A percentile compares a stretch with the other conserved stretches of the same genome.
Evolutionary conservation across 257 asterid genomes (phyloP).

Genomic region (Jacaranda mimosifolia): DNA sequence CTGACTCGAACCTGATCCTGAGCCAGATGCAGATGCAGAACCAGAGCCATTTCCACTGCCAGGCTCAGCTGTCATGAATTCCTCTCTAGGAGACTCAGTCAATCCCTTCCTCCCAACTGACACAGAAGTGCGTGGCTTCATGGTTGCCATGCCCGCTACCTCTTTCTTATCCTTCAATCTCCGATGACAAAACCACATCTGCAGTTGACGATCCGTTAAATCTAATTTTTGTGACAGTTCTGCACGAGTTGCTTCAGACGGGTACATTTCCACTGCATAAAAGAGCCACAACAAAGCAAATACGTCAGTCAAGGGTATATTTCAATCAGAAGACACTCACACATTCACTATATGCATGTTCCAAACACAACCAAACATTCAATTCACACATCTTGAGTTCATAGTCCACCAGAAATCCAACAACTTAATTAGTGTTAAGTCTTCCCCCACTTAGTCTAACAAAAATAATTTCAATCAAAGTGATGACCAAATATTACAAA

Average conservation of each 20-base stretch:
- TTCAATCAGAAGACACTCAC: constrained; percentile 22
- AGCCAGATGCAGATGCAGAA: constrained; percentile 66
- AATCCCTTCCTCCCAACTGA: constrained; percentile 57
- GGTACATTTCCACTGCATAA: constrained; percentile 87
- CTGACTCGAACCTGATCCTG: constrained; percentile 86
- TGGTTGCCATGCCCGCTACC: constrained; percentile 61
- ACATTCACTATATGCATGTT: neutral
- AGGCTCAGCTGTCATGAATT: constrained; percentile 58
- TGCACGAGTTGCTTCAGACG: constrained; percentile 90
- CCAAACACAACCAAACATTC: constrained; percentile 4
- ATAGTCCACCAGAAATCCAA: constrained; percentile 29
- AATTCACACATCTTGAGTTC: constrained; percentile 4
- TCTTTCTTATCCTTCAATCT: constrained; percentile 97
- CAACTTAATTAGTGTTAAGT: constrained; percentile 11
- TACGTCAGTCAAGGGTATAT: constrained; percentile 24
- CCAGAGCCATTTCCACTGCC: constrained; percentile 64
- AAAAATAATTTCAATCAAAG: constrained; percentile 1
- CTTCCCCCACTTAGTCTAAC: constrained; percentile 8
- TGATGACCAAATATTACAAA: neutral
- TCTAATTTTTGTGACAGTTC: constrained; percentile 77
- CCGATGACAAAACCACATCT: constrained; percentile 99
- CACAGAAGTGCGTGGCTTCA: constrained; percentile 61
- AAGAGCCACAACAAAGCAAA: constrained; percentile 27
- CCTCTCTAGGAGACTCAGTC: constrained; percentile 64
- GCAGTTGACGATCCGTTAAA: constrained; percentile 92